These are phyloP conservation scores for Glycyrrhiza uralensis DNA, from an alignment of 306 rosid species.

Conservation along the genomic window DNA sequence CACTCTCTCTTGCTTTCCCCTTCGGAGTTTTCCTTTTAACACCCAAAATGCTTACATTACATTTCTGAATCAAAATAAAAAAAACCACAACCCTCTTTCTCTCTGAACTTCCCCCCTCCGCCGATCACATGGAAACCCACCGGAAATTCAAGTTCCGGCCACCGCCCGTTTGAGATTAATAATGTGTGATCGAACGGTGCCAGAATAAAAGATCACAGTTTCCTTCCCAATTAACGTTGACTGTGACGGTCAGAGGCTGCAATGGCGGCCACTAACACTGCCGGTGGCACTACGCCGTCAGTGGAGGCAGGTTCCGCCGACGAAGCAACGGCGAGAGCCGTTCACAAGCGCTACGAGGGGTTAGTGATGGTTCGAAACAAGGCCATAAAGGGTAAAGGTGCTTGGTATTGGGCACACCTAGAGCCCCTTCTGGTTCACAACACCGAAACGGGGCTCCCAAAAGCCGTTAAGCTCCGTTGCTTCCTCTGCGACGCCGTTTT, in stretches of 20 bases:
- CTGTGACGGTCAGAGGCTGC: background rate
- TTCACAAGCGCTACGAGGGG: slow-evolving; percentile 81
- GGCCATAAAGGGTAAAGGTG: slow-evolving; percentile 93
- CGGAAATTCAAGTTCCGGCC: slow-evolving; percentile 48
- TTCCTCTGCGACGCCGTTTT: slow-evolving; percentile 82
- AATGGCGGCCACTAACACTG: slow-evolving; percentile 69
- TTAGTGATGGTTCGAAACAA: slow-evolving; percentile 74
- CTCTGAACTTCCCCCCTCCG: no score
- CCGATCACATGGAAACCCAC: slow-evolving; percentile 52
- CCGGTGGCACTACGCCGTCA: slow-evolving; percentile 40
- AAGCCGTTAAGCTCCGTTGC: slow-evolving; percentile 92
- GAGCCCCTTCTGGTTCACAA: slow-evolving; percentile 71
- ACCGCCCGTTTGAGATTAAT: background rate
- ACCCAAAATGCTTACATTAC: background rate
- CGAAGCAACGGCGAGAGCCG: slow-evolving; percentile 64
- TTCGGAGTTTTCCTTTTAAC: slow-evolving; percentile 4
- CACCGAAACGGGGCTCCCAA: slow-evolving; percentile 72
- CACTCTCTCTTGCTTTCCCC: background rate
- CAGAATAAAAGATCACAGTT: background rate
- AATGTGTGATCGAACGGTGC: slow-evolving; percentile 10
- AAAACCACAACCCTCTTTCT: background rate
- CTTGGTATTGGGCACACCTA: slow-evolving; percentile 94
- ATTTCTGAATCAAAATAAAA: background rate
- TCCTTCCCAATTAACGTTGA: background rate
- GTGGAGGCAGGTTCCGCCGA: slow-evolving; percentile 48